Percentiles rank a stretch among this genome's conserved stretches.
Evolutionary conservation across 352 stramenopile species (phyloP).

Genomic region (Phytopythium mirpurense): DNA sequence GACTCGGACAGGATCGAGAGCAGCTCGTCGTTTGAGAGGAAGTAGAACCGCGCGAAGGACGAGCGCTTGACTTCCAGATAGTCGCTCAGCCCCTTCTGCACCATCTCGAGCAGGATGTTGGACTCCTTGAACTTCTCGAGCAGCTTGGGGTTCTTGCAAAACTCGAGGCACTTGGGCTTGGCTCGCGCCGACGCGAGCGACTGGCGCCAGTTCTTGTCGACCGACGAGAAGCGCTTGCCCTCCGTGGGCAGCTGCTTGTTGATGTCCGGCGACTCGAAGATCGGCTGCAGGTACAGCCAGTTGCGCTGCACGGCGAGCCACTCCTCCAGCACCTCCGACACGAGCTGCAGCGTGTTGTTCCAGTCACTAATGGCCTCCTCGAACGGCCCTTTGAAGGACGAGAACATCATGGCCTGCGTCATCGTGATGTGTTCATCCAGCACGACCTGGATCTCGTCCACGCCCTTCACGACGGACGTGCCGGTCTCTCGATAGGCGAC

Average conservation of each 20-base stretch:
- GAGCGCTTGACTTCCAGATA: constrained; percentile 94
- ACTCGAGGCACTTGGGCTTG: constrained; percentile 84
- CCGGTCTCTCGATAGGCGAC: constrained; percentile 89
- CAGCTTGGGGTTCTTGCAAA: constrained; percentile 92
- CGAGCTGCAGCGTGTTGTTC: constrained; percentile 83
- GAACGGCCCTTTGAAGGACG: constrained; percentile 93
- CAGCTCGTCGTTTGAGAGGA: constrained; percentile 94
- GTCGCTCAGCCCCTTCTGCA: constrained; percentile 93
- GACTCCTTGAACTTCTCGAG: constrained; percentile 91
- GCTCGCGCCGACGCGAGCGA: constrained; percentile 84
- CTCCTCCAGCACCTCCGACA: constrained; percentile 93
- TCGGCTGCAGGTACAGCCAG: constrained; percentile 95
- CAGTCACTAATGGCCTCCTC: constrained; percentile 91
- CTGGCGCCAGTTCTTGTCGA: constrained; percentile 94
- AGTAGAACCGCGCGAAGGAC: constrained; percentile 93
- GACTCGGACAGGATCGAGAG: constrained; percentile 94
- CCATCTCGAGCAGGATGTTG: constrained; percentile 93
- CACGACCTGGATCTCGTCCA: constrained; percentile 91
- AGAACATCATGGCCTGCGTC: constrained; percentile 95
- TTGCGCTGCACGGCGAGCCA: constrained; percentile 93
- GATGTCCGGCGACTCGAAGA: constrained; percentile 95
- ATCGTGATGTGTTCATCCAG: constrained; percentile 96
- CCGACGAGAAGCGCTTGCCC: constrained; percentile 91
- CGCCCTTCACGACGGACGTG: constrained; percentile 92
- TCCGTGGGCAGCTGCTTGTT: constrained; percentile 95